Conservation (phyloP, 768 basidiomycete species). For the Lentinula raphanica region DNA sequence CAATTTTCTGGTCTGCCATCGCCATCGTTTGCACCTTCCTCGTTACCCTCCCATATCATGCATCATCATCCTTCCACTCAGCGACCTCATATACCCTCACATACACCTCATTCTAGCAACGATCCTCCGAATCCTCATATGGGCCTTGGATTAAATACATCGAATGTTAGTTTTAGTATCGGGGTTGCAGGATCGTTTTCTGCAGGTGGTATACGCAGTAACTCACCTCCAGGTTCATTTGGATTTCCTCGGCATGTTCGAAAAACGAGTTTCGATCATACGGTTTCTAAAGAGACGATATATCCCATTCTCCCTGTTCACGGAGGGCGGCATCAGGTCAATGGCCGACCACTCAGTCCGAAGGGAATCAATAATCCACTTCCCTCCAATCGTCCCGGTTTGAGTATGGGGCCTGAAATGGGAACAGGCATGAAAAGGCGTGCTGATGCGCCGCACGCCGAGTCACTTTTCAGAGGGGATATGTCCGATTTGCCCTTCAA, state of each 20-base stretch:
- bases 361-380: conserved; percentile 37
- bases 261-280: conserved; percentile 95
- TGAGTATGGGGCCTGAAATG: not conserved
- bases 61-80: conserved; percentile 3
- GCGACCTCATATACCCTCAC: not conserved
- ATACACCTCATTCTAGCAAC: not conserved
- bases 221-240: conserved; percentile 33
- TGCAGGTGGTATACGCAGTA: conserved; percentile 10
- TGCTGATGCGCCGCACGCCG: conserved; percentile 75
- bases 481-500: conserved; percentile 47
- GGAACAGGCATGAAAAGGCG: conserved; percentile 67
- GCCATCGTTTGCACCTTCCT: conserved; percentile 59
- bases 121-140: not conserved
- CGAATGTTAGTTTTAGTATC: not conserved
- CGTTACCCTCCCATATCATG: conserved; percentile 53
- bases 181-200: conserved; percentile 4
- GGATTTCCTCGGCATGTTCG: conserved; percentile 78
- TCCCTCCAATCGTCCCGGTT: not conserved
- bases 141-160: not conserved
- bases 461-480: conserved; percentile 77
- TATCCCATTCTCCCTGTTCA: conserved; percentile 48
- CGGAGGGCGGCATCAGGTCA: conserved; percentile 73
- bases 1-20: conserved; percentile 37
- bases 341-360: conserved; percentile 65
- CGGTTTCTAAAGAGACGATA: conserved; percentile 65